Percentiles rank a stretch among this genome's conserved stretches.
Evolutionary conservation across 1,139 yeast genomes (phyloP).

Genomic region (Diutina catenulata): DNA sequence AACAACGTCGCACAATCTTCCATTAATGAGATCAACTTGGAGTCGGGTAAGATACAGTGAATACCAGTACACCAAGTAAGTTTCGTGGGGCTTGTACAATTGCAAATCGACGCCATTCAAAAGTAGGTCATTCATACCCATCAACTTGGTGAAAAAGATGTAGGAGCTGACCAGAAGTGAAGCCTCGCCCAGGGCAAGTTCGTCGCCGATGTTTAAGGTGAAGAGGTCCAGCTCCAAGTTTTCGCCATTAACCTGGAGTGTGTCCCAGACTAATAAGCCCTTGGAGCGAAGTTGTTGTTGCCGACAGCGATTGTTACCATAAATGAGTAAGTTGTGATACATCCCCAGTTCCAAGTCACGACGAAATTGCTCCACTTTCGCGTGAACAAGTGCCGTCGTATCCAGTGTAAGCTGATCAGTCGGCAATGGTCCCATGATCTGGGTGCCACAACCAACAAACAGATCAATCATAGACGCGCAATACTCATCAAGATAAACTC

Average conservation of each 20-base stretch:
- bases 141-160: slow-evolving; percentile 53
- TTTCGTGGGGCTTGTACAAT: slow-evolving; percentile 63
- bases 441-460: neutral
- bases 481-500: neutral
- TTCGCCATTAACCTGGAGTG: slow-evolving; percentile 62
- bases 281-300: slow-evolving; percentile 61
- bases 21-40: slow-evolving; percentile 34
- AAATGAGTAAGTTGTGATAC: slow-evolving; percentile 44
- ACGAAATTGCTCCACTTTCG: slow-evolving; percentile 11
- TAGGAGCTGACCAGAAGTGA: slow-evolving; percentile 54
- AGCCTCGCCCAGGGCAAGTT: slow-evolving; percentile 16
- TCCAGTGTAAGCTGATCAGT: neutral
- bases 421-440: neutral
- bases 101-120: slow-evolving; percentile 71
- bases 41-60: slow-evolving; percentile 40
- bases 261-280: slow-evolving; percentile 59
- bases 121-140: slow-evolving; percentile 59
- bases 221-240: slow-evolving; percentile 33
- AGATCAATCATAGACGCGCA: neutral
- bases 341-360: slow-evolving; percentile 32
- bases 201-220: slow-evolving; percentile 24
- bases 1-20: slow-evolving; percentile 28
- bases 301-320: slow-evolving; percentile 69
- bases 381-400: slow-evolving; percentile 9
- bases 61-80: slow-evolving; percentile 59